phyloP scores from a whole-genome alignment of 192 early-diverging fungal genomes.

The Lobosporangium transversale region DNA sequence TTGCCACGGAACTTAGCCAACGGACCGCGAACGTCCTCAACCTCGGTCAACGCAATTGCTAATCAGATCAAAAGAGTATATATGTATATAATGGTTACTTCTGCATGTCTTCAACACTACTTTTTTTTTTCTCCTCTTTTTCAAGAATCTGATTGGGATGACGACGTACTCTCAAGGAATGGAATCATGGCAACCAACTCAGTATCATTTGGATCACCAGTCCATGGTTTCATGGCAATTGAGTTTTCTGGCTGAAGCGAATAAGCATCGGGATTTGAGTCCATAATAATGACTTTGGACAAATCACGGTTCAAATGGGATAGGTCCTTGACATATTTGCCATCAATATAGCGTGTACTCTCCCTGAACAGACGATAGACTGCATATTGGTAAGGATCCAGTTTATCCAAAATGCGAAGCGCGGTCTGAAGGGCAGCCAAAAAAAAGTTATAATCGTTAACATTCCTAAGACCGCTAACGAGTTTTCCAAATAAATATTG shows the following conservation, averaged over 20 bases:
- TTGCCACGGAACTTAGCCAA: slow-evolving; percentile 73
- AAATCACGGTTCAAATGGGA: slow-evolving; percentile 94
- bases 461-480: too few relatives aligned
- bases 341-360: slow-evolving; percentile 86
- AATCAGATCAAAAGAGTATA: slow-evolving; percentile 3
- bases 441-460: too few relatives aligned
- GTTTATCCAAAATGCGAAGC: slow-evolving; percentile 82
- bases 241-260: slow-evolving; percentile 93
- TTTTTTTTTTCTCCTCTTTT: too few relatives aligned
- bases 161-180: slow-evolving; percentile 87
- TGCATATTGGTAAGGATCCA: slow-evolving; percentile 91
- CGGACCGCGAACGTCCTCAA: slow-evolving; percentile 79
- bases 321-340: slow-evolving; percentile 89
- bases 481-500: too few relatives aligned
- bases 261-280: slow-evolving; percentile 87
- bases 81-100: too few relatives aligned
- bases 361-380: slow-evolving; percentile 93
- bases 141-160: too few relatives aligned
- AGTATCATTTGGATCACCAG: slow-evolving; percentile 81
- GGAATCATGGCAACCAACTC: slow-evolving; percentile 87
- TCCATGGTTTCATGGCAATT: slow-evolving; percentile 86
- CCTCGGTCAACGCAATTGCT: slow-evolving; percentile 74
- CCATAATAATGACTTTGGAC: slow-evolving; percentile 92
- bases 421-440: slow-evolving; percentile 67
- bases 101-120: too few relatives aligned